A percentile compares a stretch with the other conserved stretches of the same genome.
These are phyloP conservation scores for Candida sp. DNA, from an alignment of 1,139 yeast genomes.

Conservation along the genomic window DNA sequence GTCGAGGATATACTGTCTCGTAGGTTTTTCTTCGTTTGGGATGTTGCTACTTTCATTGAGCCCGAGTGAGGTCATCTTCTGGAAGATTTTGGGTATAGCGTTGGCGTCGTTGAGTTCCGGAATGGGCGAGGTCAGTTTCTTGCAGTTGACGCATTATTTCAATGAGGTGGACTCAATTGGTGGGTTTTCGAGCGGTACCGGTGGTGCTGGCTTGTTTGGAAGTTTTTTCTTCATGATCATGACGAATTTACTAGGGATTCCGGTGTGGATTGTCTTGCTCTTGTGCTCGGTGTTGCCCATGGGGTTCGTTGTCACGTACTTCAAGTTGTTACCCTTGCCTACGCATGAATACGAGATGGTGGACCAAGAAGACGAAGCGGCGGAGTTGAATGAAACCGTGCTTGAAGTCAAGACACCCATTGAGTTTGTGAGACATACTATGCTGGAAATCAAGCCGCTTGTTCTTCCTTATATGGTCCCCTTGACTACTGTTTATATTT, in stretches of 20 bases:
- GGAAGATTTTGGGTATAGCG: slow-evolving; percentile 69
- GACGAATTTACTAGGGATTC: slow-evolving; percentile 38
- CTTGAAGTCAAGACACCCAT: not conserved
- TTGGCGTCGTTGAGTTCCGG: slow-evolving; percentile 89
- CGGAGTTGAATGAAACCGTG: not conserved
- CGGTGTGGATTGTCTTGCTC: slow-evolving; percentile 34
- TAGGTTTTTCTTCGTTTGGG: slow-evolving; percentile 68
- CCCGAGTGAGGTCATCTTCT: slow-evolving; percentile 22
- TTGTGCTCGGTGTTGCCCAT: slow-evolving; percentile 40
- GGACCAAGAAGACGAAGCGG: slow-evolving; percentile 7
- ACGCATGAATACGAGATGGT: slow-evolving; percentile 11
- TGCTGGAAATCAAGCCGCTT: slow-evolving; percentile 51
- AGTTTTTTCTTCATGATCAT: slow-evolving; percentile 52
- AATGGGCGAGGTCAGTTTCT: slow-evolving; percentile 86
- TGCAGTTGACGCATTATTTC: slow-evolving; percentile 81
- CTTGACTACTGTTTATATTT: slow-evolving; percentile 76
- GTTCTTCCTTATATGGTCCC: slow-evolving; percentile 83
- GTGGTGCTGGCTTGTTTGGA: slow-evolving; percentile 92
- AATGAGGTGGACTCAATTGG: slow-evolving; percentile 59
- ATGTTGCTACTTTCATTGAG: slow-evolving; percentile 71
- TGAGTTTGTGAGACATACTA: slow-evolving; percentile 30
- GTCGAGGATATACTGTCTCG: slow-evolving; percentile 56
- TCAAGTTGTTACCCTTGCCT: slow-evolving; percentile 29
- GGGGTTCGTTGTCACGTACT: slow-evolving; percentile 36
- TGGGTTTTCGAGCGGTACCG: slow-evolving; percentile 95